phyloP scores from a whole-genome alignment of 257 asterid genomes.

The Jasminum sambac region DNA sequence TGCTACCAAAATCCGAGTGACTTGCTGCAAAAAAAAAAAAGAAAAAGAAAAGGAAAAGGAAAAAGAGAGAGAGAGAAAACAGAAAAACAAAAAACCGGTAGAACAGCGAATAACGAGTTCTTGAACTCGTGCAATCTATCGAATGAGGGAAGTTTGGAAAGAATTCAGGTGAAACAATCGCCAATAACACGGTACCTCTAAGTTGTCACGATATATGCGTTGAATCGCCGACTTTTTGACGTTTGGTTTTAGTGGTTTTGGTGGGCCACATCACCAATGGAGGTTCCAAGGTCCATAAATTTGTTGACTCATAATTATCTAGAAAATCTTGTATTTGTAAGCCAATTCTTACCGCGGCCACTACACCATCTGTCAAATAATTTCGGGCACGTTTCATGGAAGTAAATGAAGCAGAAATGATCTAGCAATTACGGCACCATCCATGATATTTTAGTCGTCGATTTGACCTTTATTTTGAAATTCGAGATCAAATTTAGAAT shows the following conservation, averaged over 20 bases:
- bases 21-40: not conserved
- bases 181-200: conserved; percentile 22
- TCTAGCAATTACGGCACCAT: too few species aligned
- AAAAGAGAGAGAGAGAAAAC: too few species aligned
- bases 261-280: conserved; percentile 24
- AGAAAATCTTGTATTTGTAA: too few species aligned
- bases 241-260: conserved; percentile 13
- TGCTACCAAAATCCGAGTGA: not conserved
- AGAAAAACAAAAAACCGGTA: too few species aligned
- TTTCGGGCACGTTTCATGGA: too few species aligned
- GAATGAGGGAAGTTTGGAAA: conserved; percentile 2
- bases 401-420: too few species aligned
- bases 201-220: conserved; percentile 17
- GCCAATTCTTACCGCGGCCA: too few species aligned
- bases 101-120: not conserved
- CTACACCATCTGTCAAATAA: too few species aligned
- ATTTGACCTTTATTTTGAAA: too few species aligned
- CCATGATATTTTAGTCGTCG: too few species aligned
- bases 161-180: not conserved
- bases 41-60: not conserved
- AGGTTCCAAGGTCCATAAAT: not conserved
- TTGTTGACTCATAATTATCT: too few species aligned
- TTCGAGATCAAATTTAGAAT: too few species aligned
- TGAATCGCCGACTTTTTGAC: conserved; percentile 30
- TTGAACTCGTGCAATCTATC: conserved; percentile 5